Base-by-base conservation (phyloP, 108 stramenopile species). In the Cyclostephanos tholiformis region DNA sequence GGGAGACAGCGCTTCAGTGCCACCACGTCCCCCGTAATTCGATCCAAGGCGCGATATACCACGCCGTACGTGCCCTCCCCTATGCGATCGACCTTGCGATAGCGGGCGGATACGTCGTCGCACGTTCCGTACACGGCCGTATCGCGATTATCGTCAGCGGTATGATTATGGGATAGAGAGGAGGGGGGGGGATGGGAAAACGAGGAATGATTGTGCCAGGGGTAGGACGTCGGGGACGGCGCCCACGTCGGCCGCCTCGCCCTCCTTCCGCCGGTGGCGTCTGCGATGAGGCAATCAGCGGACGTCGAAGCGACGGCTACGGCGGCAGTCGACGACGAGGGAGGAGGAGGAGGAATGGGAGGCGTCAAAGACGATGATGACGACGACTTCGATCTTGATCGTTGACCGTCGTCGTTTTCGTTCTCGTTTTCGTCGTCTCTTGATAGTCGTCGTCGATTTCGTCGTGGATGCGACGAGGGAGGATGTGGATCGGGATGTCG, bases 1-100 rank as follows among this genome's bases (percentile, higher is more conserved):
- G 91, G 91, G 39, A 91, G 74, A 56, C 92, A 91, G 23, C 91
- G 83, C 41, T 96, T 96, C 30, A 96, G 65, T 6, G 95, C 95
- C 12, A 91, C 89, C 17, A 79, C 73, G 1, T 82, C 61, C 32
- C 65, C 75, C 10, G 74, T 69, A 36, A 39, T 23, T 29, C 84
- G 76, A 62, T 98, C 98, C 43, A 80, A 63, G 9, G 99, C 97
- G 67, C 92, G 89, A 80, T 98, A 99, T 5, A 99, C 98, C 32
- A 98, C 89, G 30, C 99, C 99, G 65, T 99, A 99, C 0, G 99
- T 98, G 10, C 99, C 99, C 82, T 98, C 92, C 9, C 99, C 99
- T 44, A 99, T 90, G 51, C 97, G 85, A 2, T 92, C 95, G 14
- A 98, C 60, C 71, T 97, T 98, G 51, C 95, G 84, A 65, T 97